Percentiles rank a stretch among this genome's conserved stretches.
Evolutionary conservation across 2,329 filamentous ascomycete species (phyloP).

Genomic region (Hypoxylon sp.): DNA sequence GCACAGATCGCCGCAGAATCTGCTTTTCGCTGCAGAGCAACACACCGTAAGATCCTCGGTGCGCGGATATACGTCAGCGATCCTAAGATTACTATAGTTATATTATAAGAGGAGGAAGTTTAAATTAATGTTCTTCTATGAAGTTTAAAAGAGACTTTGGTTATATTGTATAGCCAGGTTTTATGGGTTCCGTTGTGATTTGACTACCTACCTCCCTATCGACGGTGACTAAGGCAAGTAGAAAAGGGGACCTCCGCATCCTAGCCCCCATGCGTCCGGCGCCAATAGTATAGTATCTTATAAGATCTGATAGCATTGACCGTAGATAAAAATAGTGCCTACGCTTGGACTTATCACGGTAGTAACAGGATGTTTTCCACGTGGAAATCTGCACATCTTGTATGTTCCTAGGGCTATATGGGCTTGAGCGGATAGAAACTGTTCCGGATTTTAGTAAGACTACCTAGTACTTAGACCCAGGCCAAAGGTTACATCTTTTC

Average conservation of each 20-base stretch:
- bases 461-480: neutral
- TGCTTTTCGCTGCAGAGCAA: slow-evolving; percentile 39
- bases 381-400: slow-evolving; percentile 15
- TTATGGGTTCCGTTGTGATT: neutral
- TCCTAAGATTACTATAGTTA: slow-evolving; percentile 5
- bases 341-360: slow-evolving; percentile 12
- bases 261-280: slow-evolving; percentile 6
- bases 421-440: slow-evolving; percentile 7
- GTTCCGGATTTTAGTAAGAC: neutral
- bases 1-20: slow-evolving; percentile 39
- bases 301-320: neutral
- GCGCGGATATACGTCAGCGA: slow-evolving; percentile 17
- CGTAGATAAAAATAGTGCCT: slow-evolving; percentile 25
- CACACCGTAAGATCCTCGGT: slow-evolving; percentile 28
- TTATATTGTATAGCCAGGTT: neutral
- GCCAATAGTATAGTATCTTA: slow-evolving; percentile 2
- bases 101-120: neutral
- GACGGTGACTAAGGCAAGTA: neutral
- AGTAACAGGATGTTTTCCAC: slow-evolving; percentile 9
- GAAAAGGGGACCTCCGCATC: neutral
- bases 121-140: neutral
- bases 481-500: neutral
- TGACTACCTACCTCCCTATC: neutral
- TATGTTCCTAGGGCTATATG: slow-evolving; percentile 5
- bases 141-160: neutral